These are phyloP conservation scores for Candida peoriensis DNA, from an alignment of 805 yeast species.

Conservation along the genomic window DNA sequence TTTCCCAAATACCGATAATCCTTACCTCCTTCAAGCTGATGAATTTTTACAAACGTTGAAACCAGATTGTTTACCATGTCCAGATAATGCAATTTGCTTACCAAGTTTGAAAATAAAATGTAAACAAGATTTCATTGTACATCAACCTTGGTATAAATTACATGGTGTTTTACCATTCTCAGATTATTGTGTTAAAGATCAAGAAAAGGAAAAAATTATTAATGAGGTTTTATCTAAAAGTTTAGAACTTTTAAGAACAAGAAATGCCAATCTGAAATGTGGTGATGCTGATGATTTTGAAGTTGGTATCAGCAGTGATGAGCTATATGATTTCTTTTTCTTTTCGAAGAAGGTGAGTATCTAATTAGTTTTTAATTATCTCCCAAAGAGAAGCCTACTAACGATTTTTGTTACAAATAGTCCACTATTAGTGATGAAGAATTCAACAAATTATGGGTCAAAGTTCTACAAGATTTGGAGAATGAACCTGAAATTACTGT, in stretches of 20 bases:
- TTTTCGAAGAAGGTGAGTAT: conserved; percentile 30
- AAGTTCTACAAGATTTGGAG: conserved; percentile 55
- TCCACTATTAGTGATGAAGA: conserved; percentile 42
- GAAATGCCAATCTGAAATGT: conserved; percentile 61
- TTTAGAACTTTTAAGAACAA: conserved; percentile 56
- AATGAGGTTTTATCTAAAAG: conserved; percentile 63
- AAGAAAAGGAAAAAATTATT: conserved; percentile 61
- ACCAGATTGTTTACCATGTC: conserved; percentile 75
- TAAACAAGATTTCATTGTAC: conserved; percentile 55
- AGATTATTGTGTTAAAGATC: conserved; percentile 71
- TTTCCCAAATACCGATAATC: conserved; percentile 27
- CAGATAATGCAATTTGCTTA: conserved; percentile 73
- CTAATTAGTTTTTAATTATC: neutral
- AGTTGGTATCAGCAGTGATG: conserved; percentile 47
- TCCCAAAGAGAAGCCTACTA: neutral
- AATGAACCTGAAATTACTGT: conserved; percentile 67
- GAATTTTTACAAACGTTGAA: conserved; percentile 39
- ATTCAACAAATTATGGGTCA: conserved; percentile 70
- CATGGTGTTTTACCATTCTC: conserved; percentile 55
- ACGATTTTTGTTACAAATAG: neutral
- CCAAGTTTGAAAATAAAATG: conserved; percentile 59
- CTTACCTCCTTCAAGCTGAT: conserved; percentile 35
- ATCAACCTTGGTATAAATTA: conserved; percentile 48
- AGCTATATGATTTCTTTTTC: conserved; percentile 46
- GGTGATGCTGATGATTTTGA: conserved; percentile 44